Evolutionary conservation across 345 rosid genomes (phyloP).

Genomic region (Hypericum androsaemum): DNA sequence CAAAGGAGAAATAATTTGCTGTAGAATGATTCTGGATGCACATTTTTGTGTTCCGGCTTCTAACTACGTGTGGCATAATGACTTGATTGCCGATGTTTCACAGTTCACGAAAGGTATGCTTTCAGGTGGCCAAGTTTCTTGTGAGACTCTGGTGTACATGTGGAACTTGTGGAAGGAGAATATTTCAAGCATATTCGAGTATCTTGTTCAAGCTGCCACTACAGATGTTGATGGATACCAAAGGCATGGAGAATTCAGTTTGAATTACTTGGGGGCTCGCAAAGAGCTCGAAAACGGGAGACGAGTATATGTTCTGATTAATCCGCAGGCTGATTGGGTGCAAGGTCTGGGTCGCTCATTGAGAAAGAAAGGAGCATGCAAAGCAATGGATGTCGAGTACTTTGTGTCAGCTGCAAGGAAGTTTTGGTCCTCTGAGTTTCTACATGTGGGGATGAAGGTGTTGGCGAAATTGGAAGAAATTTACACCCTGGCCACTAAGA

Average conservation of each 20-base stretch:
- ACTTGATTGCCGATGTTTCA: conserved; percentile 13
- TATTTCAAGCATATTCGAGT: conserved; percentile 17
- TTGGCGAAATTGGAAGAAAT: conserved; percentile 23
- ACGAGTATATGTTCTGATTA: conserved; percentile 21
- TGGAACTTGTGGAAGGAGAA: conserved; percentile 42
- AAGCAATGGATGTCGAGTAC: conserved; percentile 14
- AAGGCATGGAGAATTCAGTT: conserved; percentile 27
- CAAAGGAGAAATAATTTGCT: conserved; percentile 28
- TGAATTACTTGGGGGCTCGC: conserved; percentile 36
- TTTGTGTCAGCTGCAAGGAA: conserved; percentile 24
- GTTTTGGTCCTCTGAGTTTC: conserved; percentile 31
- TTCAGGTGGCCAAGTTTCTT: conserved; percentile 12
- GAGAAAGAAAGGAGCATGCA: conserved; percentile 12
- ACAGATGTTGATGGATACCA: neutral
- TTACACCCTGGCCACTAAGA: conserved; percentile 1
- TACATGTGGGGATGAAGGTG: conserved; percentile 29
- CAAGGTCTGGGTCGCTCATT: conserved; percentile 6
- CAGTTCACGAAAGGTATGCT: conserved; percentile 10
- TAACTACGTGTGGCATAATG: conserved; percentile 23
- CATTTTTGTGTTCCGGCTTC: conserved; percentile 15
- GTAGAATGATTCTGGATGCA: conserved; percentile 32
- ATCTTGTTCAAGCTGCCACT: conserved; percentile 8
- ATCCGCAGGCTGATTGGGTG: conserved; percentile 29
- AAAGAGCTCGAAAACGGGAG: conserved; percentile 8
- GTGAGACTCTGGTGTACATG: conserved; percentile 29